Conservation (phyloP, 129 eudicot species). For the Apium graveolens region DNA sequence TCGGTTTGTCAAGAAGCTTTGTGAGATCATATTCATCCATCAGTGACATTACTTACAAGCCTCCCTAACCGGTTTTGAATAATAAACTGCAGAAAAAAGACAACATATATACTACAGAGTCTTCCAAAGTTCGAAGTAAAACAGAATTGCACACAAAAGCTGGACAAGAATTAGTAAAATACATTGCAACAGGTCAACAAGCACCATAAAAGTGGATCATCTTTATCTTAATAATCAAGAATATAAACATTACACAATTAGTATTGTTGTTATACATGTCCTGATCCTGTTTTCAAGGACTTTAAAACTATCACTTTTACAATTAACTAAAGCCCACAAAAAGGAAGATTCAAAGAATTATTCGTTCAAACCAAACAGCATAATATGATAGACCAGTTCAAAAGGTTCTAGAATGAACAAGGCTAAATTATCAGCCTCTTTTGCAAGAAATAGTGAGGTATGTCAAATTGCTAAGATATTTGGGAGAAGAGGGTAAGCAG, state of each 20-base stretch:
- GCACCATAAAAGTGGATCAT: neutral
- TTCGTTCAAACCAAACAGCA: too few species aligned
- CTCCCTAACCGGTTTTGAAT: conserved; percentile 34
- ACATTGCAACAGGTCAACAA: neutral
- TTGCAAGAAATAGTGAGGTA: too few species aligned
- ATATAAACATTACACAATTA: neutral
- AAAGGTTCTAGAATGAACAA: too few species aligned
- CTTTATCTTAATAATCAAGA: neutral
- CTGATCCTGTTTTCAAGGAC: neutral
- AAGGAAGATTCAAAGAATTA: too few species aligned
- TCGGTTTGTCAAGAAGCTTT: conserved; percentile 75
- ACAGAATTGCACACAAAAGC: neutral
- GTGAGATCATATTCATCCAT: conserved; percentile 71
- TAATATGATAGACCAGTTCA: too few species aligned
- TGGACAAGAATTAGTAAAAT: neutral
- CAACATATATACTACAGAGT: neutral
- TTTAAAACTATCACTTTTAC: neutral
- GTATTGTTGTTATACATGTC: neutral
- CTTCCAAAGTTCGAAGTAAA: neutral
- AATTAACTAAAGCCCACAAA: too few species aligned
- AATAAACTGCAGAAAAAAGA: conserved; percentile 27
- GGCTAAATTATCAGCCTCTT: too few species aligned
- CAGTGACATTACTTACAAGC: conserved; percentile 36
- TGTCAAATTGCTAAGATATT: too few species aligned
- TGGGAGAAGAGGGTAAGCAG: too few species aligned